Conservation (phyloP, 108 stramenopile species). For the Schizochytrium sp. region DNA sequence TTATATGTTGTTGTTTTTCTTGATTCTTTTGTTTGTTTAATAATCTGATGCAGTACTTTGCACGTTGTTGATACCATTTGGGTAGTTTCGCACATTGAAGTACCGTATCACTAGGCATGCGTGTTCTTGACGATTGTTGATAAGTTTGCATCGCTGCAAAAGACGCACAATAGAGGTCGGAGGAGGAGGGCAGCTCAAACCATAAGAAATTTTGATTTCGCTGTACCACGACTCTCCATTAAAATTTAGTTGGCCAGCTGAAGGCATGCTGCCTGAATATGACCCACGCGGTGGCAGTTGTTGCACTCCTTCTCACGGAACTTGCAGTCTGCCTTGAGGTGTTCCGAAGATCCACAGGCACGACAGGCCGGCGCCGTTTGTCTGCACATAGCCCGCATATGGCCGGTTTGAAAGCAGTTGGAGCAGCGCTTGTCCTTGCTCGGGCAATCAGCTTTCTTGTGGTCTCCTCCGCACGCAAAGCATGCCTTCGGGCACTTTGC, state of each 20-base stretch:
- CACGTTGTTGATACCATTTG: too few relatives aligned
- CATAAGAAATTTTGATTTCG: too few relatives aligned
- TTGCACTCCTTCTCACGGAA: slow-evolving; percentile 28
- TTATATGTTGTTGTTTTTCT: too few relatives aligned
- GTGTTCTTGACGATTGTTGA: too few relatives aligned
- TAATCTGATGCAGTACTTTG: too few relatives aligned
- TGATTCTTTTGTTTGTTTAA: too few relatives aligned
- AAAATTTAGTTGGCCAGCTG: slow-evolving; percentile 2
- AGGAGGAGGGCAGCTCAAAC: too few relatives aligned
- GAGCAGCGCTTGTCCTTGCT: slow-evolving; percentile 13
- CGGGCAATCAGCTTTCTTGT: slow-evolving; percentile 57
- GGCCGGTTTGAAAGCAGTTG: slow-evolving; percentile 39
- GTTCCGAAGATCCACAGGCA: slow-evolving; percentile 21
- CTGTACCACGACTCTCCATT: too few relatives aligned
- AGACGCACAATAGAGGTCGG: too few relatives aligned
- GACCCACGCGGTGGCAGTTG: slow-evolving; percentile 22
- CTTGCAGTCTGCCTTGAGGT: slow-evolving; percentile 5
- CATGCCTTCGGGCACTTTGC: neutral
- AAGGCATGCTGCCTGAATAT: neutral
- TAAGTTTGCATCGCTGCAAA: too few relatives aligned
- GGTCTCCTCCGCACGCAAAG: slow-evolving; percentile 5
- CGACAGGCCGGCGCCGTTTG: neutral
- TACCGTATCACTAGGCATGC: too few relatives aligned
- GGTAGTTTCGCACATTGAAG: too few relatives aligned
- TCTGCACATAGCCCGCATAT: neutral